Conservation (phyloP, 2,329 filamentous ascomycete genomes). For the Hypomyces rosellus region DNA sequence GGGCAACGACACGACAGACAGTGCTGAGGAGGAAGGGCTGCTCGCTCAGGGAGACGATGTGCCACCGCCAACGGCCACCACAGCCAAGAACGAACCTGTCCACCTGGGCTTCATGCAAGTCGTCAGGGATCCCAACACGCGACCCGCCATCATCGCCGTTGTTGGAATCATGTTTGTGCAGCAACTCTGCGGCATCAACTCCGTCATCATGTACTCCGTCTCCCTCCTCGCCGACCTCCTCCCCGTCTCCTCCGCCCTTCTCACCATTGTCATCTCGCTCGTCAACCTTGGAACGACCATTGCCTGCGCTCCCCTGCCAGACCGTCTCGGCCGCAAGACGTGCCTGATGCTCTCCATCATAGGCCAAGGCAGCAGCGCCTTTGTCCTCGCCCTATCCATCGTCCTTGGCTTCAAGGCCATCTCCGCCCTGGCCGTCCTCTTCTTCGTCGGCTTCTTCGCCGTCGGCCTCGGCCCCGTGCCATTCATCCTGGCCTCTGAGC, state of each 20-base stretch:
- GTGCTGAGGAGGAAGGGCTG: conserved; percentile 64
- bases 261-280: conserved; percentile 81
- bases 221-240: conserved; percentile 77
- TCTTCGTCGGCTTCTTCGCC: conserved; percentile 86
- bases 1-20: conserved; percentile 37
- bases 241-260: conserved; percentile 69
- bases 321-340: conserved; percentile 79
- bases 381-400: conserved; percentile 76
- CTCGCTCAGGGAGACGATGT: conserved; percentile 35
- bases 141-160: conserved; percentile 72
- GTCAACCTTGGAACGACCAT: conserved; percentile 82
- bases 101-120: conserved; percentile 60
- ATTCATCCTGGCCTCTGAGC: conserved; percentile 86
- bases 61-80: conserved; percentile 6
- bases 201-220: conserved; percentile 97
- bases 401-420: conserved; percentile 64
- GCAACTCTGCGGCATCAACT: conserved; percentile 92
- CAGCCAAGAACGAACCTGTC: conserved; percentile 15
- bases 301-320: conserved; percentile 74
- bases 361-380: conserved; percentile 75
- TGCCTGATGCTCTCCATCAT: conserved; percentile 77
- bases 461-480: conserved; percentile 89
- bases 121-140: conserved; percentile 59
- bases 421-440: conserved; percentile 72
- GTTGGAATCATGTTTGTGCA: conserved; percentile 89